Conservation (phyloP, 805 yeast genomes). For the Pichia sporocuriosa region DNA sequence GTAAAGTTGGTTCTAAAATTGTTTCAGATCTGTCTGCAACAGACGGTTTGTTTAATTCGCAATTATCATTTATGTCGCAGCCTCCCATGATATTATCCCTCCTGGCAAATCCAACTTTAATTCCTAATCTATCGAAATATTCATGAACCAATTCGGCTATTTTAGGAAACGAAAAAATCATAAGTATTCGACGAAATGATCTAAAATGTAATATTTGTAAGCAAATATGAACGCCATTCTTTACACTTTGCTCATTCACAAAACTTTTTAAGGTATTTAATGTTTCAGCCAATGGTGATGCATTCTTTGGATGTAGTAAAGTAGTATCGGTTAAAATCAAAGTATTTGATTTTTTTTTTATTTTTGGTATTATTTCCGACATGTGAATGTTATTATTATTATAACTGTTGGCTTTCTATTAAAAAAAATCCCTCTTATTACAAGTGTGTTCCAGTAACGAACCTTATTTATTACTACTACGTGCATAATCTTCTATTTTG, state of each 20-base stretch:
- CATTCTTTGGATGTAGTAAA: conserved; percentile 16
- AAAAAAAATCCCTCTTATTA: no score
- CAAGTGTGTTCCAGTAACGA: no score
- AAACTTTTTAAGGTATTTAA: conserved; percentile 10
- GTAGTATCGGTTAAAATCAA: conserved; percentile 24
- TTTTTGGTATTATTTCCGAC: neutral
- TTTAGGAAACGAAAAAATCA: conserved; percentile 20
- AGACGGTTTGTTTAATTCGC: neutral
- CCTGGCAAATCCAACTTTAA: conserved; percentile 20
- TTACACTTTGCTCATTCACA: neutral
- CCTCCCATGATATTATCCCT: conserved; percentile 12
- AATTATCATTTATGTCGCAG: conserved; percentile 3
- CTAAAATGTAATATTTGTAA: conserved; percentile 15
- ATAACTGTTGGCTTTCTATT: no score
- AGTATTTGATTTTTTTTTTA: conserved; percentile 21
- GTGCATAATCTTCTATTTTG: no score
- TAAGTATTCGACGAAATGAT: conserved; percentile 23
- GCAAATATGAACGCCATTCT: conserved; percentile 2
- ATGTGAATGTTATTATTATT: neutral
- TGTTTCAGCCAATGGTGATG: conserved; percentile 17
- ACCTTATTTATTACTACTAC: no score
- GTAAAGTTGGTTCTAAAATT: neutral
- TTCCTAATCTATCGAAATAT: conserved; percentile 15
- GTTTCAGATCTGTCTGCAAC: neutral
- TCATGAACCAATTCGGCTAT: conserved; percentile 15